phyloP scores from a whole-genome alignment of 176 grass and related monocot species.

The Oryza meridionalis region DNA sequence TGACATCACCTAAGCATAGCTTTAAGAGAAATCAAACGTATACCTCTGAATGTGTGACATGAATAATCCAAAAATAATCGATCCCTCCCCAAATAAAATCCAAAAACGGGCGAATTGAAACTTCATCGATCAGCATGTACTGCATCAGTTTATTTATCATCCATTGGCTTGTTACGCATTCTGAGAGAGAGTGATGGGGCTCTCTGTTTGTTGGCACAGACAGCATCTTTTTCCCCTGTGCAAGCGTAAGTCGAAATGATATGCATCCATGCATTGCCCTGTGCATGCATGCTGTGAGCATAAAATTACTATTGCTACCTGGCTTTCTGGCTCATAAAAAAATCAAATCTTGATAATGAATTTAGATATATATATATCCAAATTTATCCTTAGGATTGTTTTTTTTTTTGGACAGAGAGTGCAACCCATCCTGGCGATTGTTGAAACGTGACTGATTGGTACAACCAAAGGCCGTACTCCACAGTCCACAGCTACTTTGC shows the following conservation, averaged over 20 bases:
- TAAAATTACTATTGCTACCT: background rate
- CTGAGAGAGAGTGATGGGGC: background rate
- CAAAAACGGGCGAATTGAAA: no score
- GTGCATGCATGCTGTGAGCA: background rate
- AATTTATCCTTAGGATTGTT: no score
- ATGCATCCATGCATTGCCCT: background rate
- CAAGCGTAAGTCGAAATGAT: background rate
- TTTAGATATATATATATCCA: no score
- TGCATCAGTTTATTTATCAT: background rate
- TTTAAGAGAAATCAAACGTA: no score
- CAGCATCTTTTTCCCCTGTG: background rate
- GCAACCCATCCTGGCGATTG: background rate
- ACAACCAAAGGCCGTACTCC: constrained; percentile 27
- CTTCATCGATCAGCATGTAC: no score
- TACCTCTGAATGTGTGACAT: no score
- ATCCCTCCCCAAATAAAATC: no score
- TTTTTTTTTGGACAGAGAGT: no score
- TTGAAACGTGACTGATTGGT: background rate
- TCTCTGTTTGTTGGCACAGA: background rate
- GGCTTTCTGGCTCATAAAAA: no score
- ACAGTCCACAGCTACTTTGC: background rate
- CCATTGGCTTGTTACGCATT: background rate
- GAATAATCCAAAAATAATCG: no score
- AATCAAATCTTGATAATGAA: no score
- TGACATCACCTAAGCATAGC: no score